A percentile compares a stretch with the other conserved stretches of the same genome.
Conservation (phyloP, 2,329 filamentous ascomycete species). For the Colletotrichum sp. region DNA sequence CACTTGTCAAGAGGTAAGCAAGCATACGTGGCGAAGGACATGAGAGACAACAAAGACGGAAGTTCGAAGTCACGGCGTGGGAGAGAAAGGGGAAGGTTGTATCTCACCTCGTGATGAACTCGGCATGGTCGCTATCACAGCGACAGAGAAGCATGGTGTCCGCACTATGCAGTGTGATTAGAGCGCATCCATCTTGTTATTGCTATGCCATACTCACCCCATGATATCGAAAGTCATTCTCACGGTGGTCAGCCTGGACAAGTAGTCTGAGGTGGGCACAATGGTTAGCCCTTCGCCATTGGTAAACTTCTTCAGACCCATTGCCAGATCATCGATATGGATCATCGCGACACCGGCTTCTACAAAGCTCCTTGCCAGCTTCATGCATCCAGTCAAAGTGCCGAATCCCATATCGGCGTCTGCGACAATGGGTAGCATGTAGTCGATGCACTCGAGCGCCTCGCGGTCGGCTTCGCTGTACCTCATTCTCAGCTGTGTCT, state of each 20-base stretch:
- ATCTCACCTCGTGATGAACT: constrained; percentile 40
- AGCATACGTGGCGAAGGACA: background rate
- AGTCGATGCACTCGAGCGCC: constrained; percentile 41
- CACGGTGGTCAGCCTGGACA: constrained; percentile 37
- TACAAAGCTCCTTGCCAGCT: constrained; percentile 45
- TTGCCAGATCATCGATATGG: constrained; percentile 46
- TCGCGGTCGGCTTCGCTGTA: constrained; percentile 33
- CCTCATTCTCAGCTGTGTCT: constrained; percentile 39
- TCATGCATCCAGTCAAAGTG: constrained; percentile 41
- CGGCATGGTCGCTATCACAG: constrained; percentile 40
- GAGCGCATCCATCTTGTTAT: background rate
- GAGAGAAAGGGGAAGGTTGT: background rate
- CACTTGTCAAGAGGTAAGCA: background rate
- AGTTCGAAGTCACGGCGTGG: accelerated
- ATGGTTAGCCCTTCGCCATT: constrained; percentile 43
- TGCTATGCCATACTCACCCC: constrained; percentile 23
- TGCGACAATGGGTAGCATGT: constrained; percentile 43
- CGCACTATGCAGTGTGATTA: constrained; percentile 10
- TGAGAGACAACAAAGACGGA: background rate
- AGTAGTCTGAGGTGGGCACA: constrained; percentile 43
- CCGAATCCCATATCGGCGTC: constrained; percentile 50
- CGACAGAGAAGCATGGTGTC: constrained; percentile 42
- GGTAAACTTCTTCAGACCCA: constrained; percentile 49
- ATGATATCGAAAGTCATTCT: constrained; percentile 45
- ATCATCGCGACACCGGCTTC: constrained; percentile 47